Percentiles rank a stretch among this genome's conserved stretches.
Evolutionary conservation across 306 rosid species (phyloP).

Genomic region (Acacia confusa): DNA sequence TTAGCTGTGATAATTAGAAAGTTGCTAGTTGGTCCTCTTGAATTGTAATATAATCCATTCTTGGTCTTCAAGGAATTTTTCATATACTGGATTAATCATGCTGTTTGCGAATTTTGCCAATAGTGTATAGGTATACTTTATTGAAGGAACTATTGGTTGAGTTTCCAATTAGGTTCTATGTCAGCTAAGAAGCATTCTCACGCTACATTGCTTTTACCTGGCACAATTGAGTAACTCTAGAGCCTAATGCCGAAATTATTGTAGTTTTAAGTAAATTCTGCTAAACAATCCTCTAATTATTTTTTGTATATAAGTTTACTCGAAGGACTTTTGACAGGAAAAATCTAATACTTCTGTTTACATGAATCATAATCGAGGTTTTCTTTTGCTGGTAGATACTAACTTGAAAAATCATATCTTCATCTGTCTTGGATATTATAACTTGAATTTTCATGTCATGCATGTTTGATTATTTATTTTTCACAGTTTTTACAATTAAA

Average conservation of each 20-base stretch:
- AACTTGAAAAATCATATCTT: not conserved
- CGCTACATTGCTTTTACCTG: not conserved
- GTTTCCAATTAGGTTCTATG: not conserved
- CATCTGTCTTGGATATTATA: not conserved
- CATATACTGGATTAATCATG: not conserved
- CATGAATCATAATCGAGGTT: not conserved
- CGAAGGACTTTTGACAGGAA: not conserved
- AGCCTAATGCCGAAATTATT: not conserved
- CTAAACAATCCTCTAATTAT: not conserved
- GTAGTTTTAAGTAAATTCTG: not conserved
- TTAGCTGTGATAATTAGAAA: constrained; percentile 37
- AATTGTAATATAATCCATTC: constrained; percentile 34
- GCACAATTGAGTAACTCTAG: not conserved
- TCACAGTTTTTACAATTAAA: not conserved
- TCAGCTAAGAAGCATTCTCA: not conserved
- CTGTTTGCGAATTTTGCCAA: not conserved
- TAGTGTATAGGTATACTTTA: not conserved
- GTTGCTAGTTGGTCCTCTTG: constrained; percentile 28
- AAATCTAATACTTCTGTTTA: not conserved
- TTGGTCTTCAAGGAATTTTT: constrained; percentile 39
- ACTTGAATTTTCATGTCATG: not conserved
- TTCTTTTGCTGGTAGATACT: not conserved
- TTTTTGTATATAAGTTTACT: not conserved
- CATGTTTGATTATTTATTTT: not conserved
- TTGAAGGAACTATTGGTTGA: not conserved